These are phyloP conservation scores for Mycosarcoma mackinlayi DNA, from an alignment of 1,284 basidiomycete species.

Conservation along the genomic window DNA sequence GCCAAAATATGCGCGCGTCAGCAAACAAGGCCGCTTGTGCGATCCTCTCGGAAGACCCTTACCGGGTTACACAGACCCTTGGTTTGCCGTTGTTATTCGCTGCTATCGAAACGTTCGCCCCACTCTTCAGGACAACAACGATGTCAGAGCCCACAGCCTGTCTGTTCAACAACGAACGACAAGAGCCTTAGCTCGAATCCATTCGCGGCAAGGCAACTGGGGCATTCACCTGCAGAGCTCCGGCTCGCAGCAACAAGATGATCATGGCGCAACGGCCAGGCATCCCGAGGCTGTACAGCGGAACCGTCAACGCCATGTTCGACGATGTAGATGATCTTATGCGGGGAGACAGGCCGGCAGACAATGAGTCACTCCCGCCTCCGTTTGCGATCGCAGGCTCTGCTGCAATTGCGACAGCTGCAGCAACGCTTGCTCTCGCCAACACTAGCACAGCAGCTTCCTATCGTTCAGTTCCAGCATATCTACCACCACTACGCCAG, in stretches of 20 bases:
- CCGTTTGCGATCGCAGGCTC: slow-evolving; percentile 16
- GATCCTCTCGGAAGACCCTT: slow-evolving; percentile 7
- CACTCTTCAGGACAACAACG: no score
- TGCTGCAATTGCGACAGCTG: slow-evolving; percentile 22
- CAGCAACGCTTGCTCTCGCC: slow-evolving; percentile 23
- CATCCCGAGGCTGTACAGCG: slow-evolving; percentile 29
- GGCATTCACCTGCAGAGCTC: background rate
- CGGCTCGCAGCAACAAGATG: slow-evolving; percentile 8
- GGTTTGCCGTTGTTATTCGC: no score
- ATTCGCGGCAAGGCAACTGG: no score
- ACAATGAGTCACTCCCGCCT: slow-evolving; percentile 11
- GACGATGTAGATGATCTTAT: slow-evolving; percentile 35
- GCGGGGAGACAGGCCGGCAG: background rate
- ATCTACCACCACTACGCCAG: slow-evolving; percentile 33
- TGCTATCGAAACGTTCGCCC: no score
- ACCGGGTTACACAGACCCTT: no score
- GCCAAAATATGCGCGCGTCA: slow-evolving; percentile 9
- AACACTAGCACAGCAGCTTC: slow-evolving; percentile 15
- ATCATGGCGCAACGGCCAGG: slow-evolving; percentile 27
- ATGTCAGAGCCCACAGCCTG: background rate
- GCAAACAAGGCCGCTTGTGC: background rate
- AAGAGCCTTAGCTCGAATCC: no score
- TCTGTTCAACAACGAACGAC: no score
- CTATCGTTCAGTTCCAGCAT: slow-evolving; percentile 31
- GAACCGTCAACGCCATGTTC: slow-evolving; percentile 26